These are phyloP conservation scores for Phalaenopsis equestris DNA, from an alignment of 106 monocot genomes.

Conservation along the genomic window DNA sequence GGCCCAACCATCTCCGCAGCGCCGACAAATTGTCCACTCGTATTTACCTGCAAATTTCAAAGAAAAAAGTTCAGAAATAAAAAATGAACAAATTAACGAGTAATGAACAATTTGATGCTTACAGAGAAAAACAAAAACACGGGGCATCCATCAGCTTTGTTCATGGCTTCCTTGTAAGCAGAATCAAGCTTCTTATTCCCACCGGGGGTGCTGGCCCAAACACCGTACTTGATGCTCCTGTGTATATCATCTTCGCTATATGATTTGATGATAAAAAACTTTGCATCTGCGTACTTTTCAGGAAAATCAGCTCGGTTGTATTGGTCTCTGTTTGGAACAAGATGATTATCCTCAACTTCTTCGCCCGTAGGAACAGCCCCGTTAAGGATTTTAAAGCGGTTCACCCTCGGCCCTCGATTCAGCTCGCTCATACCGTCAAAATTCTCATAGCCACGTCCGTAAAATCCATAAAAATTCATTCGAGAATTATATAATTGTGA, in stretches of 20 bases:
- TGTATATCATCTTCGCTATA: slow-evolving; percentile 96
- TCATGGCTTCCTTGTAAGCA: slow-evolving; percentile 62
- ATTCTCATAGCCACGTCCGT: slow-evolving; percentile 48
- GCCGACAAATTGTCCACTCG: slow-evolving; percentile 90
- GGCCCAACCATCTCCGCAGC: slow-evolving; percentile 88
- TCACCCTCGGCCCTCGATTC: slow-evolving; percentile 64
- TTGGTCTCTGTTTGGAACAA: slow-evolving; percentile 36
- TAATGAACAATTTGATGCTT: slow-evolving; percentile 1
- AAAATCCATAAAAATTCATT: slow-evolving; percentile 36
- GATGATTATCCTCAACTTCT: slow-evolving; percentile 21
- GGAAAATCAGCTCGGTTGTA: slow-evolving; percentile 59
- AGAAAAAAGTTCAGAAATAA: not conserved
- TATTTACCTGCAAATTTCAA: slow-evolving; percentile 55
- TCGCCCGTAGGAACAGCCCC: slow-evolving; percentile 12
- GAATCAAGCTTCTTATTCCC: slow-evolving; percentile 89
- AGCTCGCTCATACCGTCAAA: slow-evolving; percentile 56
- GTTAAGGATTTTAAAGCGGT: slow-evolving; percentile 35
- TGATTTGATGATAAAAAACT: slow-evolving; percentile 86
- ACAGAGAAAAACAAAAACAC: slow-evolving; percentile 90
- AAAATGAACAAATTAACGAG: not conserved
- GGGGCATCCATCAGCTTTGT: slow-evolving; percentile 44
- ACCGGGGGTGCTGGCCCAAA: slow-evolving; percentile 86
- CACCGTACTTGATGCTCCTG: slow-evolving; percentile 86
- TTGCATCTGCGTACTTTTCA: slow-evolving; percentile 44
- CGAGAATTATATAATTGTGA: slow-evolving; percentile 31